These are phyloP conservation scores for Eucalyptus cloeziana DNA, from an alignment of 345 rosid genomes.

Conservation along the genomic window DNA sequence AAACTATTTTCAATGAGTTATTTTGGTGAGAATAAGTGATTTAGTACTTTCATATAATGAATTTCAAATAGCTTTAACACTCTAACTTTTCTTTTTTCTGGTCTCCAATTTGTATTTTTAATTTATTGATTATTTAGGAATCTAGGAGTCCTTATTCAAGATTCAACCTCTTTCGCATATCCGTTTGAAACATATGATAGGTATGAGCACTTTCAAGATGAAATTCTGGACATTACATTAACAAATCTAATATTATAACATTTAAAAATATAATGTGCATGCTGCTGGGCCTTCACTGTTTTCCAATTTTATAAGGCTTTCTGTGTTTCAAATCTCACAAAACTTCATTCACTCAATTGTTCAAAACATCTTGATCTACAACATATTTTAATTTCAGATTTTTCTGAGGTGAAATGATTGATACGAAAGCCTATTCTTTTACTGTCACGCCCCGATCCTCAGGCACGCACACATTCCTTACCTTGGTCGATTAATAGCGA, in stretches of 20 bases:
- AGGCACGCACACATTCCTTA: too few species aligned
- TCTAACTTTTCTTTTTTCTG: too few species aligned
- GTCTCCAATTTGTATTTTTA: not conserved
- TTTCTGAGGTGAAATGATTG: accelerated
- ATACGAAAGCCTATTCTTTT: too few species aligned
- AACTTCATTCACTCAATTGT: too few species aligned
- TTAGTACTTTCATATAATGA: not conserved
- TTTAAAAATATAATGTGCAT: not conserved
- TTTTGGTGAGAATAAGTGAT: not conserved
- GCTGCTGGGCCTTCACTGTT: too few species aligned
- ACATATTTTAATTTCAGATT: too few species aligned
- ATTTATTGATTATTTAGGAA: not conserved
- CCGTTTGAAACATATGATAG: not conserved
- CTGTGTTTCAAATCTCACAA: too few species aligned
- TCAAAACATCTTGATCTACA: too few species aligned
- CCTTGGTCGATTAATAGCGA: too few species aligned
- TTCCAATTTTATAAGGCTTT: too few species aligned
- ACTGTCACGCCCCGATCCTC: too few species aligned
- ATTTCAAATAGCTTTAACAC: not conserved
- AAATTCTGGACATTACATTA: not conserved
- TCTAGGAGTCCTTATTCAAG: not conserved
- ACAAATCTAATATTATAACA: not conserved
- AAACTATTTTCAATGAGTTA: not conserved
- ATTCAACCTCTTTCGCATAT: not conserved
- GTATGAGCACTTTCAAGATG: not conserved